Conservation (phyloP, 495 filamentous ascomycete genomes). For the Tuber calosporum region DNA sequence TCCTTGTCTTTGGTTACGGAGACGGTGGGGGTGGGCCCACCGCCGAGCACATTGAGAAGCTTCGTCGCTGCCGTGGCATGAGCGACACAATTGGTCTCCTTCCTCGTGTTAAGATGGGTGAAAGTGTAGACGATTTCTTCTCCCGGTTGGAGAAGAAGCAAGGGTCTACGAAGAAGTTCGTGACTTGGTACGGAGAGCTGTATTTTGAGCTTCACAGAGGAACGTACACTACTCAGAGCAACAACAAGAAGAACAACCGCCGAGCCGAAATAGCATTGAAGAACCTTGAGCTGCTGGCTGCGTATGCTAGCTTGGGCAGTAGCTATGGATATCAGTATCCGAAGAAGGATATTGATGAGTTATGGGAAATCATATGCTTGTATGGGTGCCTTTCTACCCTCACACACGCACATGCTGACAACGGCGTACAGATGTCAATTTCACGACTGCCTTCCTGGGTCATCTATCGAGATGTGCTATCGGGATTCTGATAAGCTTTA, state of each 20-base stretch:
- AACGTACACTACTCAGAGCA: conserved; percentile 93
- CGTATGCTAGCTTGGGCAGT: conserved; percentile 66
- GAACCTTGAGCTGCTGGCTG: conserved; percentile 82
- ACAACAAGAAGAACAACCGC: conserved; percentile 92
- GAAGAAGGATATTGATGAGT: conserved; percentile 78
- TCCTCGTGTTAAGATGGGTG: conserved; percentile 81
- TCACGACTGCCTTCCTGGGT: conserved; percentile 95
- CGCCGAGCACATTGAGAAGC: conserved; percentile 88
- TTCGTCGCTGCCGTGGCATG: conserved; percentile 87
- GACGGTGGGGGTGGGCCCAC: conserved; percentile 94
- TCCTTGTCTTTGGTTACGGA: conserved; percentile 91
- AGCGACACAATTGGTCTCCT: conserved; percentile 77
- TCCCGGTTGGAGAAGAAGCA: conserved; percentile 66
- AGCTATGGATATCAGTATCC: conserved; percentile 71
- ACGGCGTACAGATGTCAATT: conserved; percentile 78
- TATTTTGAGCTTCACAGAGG: conserved; percentile 96
- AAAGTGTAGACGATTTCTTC: conserved; percentile 95
- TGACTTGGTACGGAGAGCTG: conserved; percentile 95
- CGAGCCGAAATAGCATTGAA: conserved; percentile 75
- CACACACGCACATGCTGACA: not conserved
- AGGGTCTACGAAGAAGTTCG: conserved; percentile 65
- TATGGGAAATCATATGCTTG: conserved; percentile 69
- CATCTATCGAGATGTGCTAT: conserved; percentile 93
- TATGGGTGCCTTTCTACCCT: not conserved
- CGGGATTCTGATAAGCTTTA: conserved; percentile 87